phyloP scores from a whole-genome alignment of 352 stramenopile genomes.

The Globisporangium alternatum region DNA sequence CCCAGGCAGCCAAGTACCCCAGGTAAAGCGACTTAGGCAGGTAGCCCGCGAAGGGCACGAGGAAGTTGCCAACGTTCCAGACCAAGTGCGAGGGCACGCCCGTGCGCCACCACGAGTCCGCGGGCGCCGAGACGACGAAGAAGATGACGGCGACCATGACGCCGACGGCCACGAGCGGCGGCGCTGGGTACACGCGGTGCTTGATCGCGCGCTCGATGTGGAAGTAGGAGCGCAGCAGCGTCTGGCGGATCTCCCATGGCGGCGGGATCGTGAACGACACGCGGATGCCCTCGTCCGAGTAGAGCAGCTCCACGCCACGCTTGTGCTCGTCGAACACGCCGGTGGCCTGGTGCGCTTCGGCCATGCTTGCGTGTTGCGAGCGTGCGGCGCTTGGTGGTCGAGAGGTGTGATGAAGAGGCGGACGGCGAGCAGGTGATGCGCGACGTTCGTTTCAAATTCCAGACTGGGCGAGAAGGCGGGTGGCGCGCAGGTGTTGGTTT shows the following conservation, averaged over 20 bases:
- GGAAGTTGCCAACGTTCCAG: conserved; percentile 75
- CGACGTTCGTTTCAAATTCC: conserved; percentile 17
- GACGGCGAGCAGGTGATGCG: neutral
- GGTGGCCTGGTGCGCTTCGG: conserved; percentile 83
- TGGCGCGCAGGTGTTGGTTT: neutral
- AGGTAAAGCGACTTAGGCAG: conserved; percentile 75
- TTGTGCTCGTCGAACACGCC: conserved; percentile 87
- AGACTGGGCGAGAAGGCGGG: conserved; percentile 8
- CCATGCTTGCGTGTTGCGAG: conserved; percentile 39
- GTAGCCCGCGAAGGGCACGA: conserved; percentile 67
- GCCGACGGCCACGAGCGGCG: conserved; percentile 55
- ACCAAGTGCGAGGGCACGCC: conserved; percentile 67
- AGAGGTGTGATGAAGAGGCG: neutral
- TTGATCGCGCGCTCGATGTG: conserved; percentile 70
- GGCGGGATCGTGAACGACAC: conserved; percentile 84
- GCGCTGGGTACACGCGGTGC: conserved; percentile 75
- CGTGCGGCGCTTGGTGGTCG: neutral
- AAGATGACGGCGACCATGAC: conserved; percentile 60
- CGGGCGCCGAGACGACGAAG: conserved; percentile 50
- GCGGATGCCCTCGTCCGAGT: conserved; percentile 80
- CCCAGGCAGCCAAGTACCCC: conserved; percentile 81
- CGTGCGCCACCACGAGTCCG: conserved; percentile 86
- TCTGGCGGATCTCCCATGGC: conserved; percentile 70
- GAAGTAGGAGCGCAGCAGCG: conserved; percentile 55
- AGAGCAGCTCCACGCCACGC: conserved; percentile 81